phyloP scores from a whole-genome alignment of 225 moss, liverwort and hornwort genomes.

The Pleurozium schreberi region DNA sequence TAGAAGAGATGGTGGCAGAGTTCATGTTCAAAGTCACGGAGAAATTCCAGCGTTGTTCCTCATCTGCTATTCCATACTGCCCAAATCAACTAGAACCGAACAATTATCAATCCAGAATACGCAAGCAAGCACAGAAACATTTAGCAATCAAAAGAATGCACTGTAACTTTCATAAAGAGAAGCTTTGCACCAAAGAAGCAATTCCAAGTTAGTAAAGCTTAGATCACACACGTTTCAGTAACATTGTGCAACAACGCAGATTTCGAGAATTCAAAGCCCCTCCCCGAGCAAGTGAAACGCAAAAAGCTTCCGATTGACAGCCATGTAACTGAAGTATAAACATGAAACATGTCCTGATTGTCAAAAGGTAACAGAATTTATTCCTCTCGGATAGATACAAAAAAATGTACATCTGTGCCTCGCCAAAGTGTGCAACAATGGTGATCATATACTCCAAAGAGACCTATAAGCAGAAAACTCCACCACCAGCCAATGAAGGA shows the following conservation, averaged over 20 bases:
- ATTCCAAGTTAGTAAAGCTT: neutral
- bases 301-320: neutral
- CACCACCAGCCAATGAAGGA: neutral
- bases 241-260: neutral
- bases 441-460: neutral
- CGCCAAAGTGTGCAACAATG: slow-evolving; percentile 3
- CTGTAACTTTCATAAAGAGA: neutral
- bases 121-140: neutral
- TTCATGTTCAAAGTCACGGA: neutral
- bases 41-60: too few relatives aligned
- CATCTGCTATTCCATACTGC: neutral
- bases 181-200: too few relatives aligned
- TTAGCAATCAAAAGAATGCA: neutral
- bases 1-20: too few relatives aligned
- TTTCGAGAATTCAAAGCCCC: neutral
- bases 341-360: neutral
- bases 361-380: neutral
- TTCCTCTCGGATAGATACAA: neutral
- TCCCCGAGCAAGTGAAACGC: neutral
- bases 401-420: neutral
- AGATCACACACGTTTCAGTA: neutral
- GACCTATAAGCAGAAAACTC: neutral
- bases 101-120: neutral
- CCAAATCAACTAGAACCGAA: neutral
- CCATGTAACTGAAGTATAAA: neutral